These are phyloP conservation scores for Leishmania martiniquensis DNA, from an alignment of 208 protist genomes.

Conservation along the genomic window DNA sequence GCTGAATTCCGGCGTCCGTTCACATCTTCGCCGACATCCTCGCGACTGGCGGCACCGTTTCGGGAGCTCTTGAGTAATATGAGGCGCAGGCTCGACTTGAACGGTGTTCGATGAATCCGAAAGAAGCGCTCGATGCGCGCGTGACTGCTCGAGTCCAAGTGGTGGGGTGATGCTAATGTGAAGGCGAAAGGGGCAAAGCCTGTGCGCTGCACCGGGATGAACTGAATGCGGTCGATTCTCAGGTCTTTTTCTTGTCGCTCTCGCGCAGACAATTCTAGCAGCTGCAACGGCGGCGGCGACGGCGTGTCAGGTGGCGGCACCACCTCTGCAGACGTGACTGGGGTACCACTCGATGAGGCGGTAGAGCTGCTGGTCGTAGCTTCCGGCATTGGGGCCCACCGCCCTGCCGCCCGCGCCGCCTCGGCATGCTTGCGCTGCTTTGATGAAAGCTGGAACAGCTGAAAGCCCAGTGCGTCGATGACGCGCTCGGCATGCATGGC, in stretches of 20 bases:
- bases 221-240: constrained; percentile 51
- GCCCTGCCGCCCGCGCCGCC: constrained; percentile 58
- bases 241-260: constrained; percentile 42
- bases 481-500: constrained; percentile 89
- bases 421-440: constrained; percentile 84
- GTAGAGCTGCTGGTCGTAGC: constrained; percentile 8
- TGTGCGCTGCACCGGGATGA: constrained; percentile 48
- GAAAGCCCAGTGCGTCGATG: constrained; percentile 79
- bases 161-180: constrained; percentile 73
- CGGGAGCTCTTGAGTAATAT: constrained; percentile 4
- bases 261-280: constrained; percentile 12
- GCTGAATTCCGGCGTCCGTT: not conserved
- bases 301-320: constrained; percentile 36
- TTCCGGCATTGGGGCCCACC: constrained; percentile 52
- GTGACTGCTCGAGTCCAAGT: constrained; percentile 53
- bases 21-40: not conserved
- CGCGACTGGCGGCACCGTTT: not conserved
- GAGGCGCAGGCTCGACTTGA: constrained; percentile 39
- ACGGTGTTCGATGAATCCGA: constrained; percentile 32
- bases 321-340: constrained; percentile 14
- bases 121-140: constrained; percentile 69
- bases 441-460: constrained; percentile 77
- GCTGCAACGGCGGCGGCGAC: constrained; percentile 45
- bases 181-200: constrained; percentile 51
- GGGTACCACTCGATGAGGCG: constrained; percentile 14